Conservation (phyloP, 1,284 basidiomycete species). For the Waitea zeae region DNA sequence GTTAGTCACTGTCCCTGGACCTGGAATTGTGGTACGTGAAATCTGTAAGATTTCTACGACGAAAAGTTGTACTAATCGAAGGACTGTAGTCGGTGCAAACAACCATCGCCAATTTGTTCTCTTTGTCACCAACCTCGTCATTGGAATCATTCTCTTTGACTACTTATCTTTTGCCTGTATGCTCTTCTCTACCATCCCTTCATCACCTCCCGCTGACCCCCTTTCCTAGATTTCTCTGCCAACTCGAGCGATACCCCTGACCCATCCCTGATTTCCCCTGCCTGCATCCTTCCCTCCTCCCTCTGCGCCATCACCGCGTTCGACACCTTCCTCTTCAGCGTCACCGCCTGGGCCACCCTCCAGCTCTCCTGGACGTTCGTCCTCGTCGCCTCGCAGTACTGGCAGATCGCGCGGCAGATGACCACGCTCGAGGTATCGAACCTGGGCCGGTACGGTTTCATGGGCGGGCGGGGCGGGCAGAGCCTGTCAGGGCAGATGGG, state of each 20-base stretch:
- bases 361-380: constrained; percentile 90
- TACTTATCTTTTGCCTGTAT: constrained; percentile 69
- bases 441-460: constrained; percentile 87
- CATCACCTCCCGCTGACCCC: constrained; percentile 3
- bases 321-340: constrained; percentile 76
- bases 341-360: constrained; percentile 72
- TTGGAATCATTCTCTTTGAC: constrained; percentile 69
- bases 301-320: constrained; percentile 54
- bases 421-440: constrained; percentile 95
- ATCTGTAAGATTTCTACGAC: too few species aligned
- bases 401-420: constrained; percentile 89
- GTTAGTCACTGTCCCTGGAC: constrained; percentile 94
- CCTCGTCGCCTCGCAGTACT: constrained; percentile 72
- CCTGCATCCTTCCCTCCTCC: constrained; percentile 50
- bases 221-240: constrained; percentile 29
- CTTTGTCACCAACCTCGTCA: constrained; percentile 74
- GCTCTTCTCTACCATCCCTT: constrained; percentile 20
- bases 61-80: constrained; percentile 4
- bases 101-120: constrained; percentile 93
- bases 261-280: constrained; percentile 27
- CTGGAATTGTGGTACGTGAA: constrained; percentile 83
- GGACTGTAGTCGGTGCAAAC: constrained; percentile 61
- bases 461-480: constrained; percentile 83
- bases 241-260: constrained; percentile 17
- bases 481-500: constrained; percentile 55